Percentiles rank a stretch among this genome's conserved stretches.
Conservation (phyloP, 495 filamentous ascomycete genomes). For the Rhypophila decipiens region DNA sequence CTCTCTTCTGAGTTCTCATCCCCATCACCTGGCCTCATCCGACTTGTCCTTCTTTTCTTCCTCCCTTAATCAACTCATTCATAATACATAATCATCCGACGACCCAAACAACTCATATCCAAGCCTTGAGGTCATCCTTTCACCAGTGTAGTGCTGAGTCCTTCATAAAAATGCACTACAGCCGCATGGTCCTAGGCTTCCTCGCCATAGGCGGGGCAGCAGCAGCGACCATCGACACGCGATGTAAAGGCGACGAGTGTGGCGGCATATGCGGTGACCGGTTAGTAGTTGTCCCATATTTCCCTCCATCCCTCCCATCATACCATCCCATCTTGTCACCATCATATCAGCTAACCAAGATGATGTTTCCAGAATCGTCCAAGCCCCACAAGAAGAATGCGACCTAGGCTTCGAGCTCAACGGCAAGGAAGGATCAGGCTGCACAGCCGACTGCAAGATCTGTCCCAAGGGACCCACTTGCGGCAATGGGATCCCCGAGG, state of each 20-base stretch:
- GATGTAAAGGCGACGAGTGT: neutral
- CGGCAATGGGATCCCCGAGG: conserved; percentile 6
- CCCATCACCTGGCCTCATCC: too few species aligned
- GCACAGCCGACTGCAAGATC: neutral
- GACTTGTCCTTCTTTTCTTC: too few species aligned
- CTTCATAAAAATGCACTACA: neutral
- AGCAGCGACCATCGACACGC: neutral
- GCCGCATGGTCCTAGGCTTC: neutral
- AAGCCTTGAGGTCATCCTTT: too few species aligned
- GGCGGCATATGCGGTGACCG: neutral
- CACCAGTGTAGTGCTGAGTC: too few species aligned
- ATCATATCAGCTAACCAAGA: neutral
- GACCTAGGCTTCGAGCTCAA: neutral
- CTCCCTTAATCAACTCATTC: too few species aligned
- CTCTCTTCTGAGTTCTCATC: too few species aligned
- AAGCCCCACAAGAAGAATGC: neutral
- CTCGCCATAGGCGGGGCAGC: neutral
- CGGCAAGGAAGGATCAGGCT: neutral
- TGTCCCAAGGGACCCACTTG: conserved; percentile 4
- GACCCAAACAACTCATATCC: too few species aligned
- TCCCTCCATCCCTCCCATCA: neutral
- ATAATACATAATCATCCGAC: too few species aligned
- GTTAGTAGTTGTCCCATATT: neutral
- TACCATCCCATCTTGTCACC: neutral
- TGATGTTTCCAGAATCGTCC: neutral